Conservation (phyloP, 2,329 filamentous ascomycete species). For the Fusarium torulosum region DNA sequence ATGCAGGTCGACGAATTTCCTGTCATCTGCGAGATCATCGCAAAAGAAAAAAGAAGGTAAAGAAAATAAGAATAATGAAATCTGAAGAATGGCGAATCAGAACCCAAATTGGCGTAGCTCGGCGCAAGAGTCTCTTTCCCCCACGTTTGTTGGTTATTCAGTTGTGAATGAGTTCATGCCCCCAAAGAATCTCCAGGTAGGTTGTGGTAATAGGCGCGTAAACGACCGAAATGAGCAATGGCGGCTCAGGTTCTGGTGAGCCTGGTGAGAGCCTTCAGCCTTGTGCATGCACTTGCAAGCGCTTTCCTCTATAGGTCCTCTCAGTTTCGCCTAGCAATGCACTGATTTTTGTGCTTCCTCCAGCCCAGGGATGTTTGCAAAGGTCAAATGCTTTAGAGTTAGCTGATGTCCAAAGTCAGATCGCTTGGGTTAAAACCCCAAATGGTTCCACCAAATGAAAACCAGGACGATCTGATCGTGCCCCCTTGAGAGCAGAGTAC, state of each 20-base stretch:
- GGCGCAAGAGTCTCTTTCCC: slow-evolving; percentile 3
- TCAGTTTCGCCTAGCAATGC: slow-evolving; percentile 6
- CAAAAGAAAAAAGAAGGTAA: slow-evolving; percentile 3
- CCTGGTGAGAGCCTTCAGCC: slow-evolving; percentile 17
- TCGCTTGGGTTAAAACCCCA: slow-evolving; percentile 43
- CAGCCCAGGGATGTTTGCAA: slow-evolving; percentile 28
- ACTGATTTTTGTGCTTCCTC: slow-evolving; percentile 21
- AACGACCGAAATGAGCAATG: slow-evolving; percentile 23
- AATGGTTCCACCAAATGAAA: slow-evolving; percentile 40
- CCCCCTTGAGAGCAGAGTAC: slow-evolving; percentile 44
- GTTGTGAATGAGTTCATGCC: slow-evolving; percentile 11
- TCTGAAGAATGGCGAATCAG: background rate
- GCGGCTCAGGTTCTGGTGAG: slow-evolving; percentile 15
- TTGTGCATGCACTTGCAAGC: slow-evolving; percentile 48
- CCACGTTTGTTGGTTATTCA: slow-evolving; percentile 5
- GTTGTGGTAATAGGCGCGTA: slow-evolving; percentile 21
- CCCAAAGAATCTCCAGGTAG: slow-evolving; percentile 9
- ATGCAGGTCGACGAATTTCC: slow-evolving; percentile 20
- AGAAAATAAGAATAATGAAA: background rate
- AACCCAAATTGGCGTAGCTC: background rate
- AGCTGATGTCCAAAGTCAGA: slow-evolving; percentile 26
- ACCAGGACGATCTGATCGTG: slow-evolving; percentile 30
- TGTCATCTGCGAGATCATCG: slow-evolving; percentile 24
- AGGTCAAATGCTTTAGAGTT: slow-evolving; percentile 36
- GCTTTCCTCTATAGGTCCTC: slow-evolving; percentile 21